Evolutionary conservation across 495 filamentous ascomycete genomes (phyloP), one percentile per base, ranked within the genome.

Genomic region (Viridothelium virens): DNA sequence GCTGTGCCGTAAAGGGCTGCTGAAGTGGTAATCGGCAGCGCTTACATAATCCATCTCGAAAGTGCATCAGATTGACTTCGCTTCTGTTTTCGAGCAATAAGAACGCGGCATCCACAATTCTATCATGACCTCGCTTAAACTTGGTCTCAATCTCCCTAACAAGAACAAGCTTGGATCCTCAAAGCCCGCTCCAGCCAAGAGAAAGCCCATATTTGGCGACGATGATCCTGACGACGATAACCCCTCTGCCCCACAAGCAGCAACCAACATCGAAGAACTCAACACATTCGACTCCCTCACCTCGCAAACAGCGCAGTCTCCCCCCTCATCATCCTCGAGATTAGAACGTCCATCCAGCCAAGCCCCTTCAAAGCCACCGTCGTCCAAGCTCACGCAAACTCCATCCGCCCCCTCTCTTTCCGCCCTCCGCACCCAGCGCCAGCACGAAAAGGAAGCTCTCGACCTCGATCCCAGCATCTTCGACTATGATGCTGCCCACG

Each of bases 401-500:
- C 63, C 66, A 12, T 74, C 74, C 33, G 73, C 76, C 33, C 73
- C 73, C 10, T 80, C 86, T 67, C 75, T 87, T 5, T 86, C 84
- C 48, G 79, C 80, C 69, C 77, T 79, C 0, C 76, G 81, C 38
- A 79, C 79, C 59, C 83, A 84, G 56, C 79, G 79, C 62, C 84
- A 83, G 56, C 78, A 86, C 68, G 79, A 81, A 37, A 75, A 83
- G 67, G 80, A 81, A 10, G 87, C 86, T n/a, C 78, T 80, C 38
- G 77, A 78, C 48, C 65, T 85, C 9, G 89, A 91, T 73, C 77
- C 88, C 3, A 82, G 81, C 37, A 86, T 91, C 70, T 91, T 89
- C 77, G 89, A 91, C 75, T 91, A 91, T 75, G 88, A 91, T 70
- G 81, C 79, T 2, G 85, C 86, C 12, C 90, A 89, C 75, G 89